Evolutionary conservation across 257 asterid genomes (phyloP).

Genomic region (Lithospermum erythrorhizon): DNA sequence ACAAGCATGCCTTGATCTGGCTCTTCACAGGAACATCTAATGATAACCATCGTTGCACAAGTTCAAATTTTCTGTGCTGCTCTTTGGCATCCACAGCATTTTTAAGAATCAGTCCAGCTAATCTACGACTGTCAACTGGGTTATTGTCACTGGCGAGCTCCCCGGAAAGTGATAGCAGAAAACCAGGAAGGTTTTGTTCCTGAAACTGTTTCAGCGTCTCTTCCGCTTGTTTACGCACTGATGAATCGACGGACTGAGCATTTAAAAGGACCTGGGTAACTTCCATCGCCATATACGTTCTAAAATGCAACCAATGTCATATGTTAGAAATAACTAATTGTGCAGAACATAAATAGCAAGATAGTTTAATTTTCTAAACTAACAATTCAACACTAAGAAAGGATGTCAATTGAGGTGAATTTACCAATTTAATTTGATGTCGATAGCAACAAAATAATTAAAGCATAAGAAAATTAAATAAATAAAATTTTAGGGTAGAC

Average conservation of each 20-base stretch:
- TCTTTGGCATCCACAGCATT: conserved; percentile 64
- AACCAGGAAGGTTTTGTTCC: conserved; percentile 50
- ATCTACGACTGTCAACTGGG: conserved; percentile 54
- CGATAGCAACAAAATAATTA: background rate
- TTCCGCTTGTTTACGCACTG: conserved; percentile 44
- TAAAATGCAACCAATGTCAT: conserved; percentile 12
- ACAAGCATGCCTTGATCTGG: conserved; percentile 38
- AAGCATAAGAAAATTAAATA: background rate
- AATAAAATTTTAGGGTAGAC: background rate
- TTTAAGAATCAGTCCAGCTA: conserved; percentile 50
- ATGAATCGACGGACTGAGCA: conserved; percentile 47
- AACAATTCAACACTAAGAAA: background rate
- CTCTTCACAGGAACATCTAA: conserved; percentile 31
- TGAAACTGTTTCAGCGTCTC: conserved; percentile 44
- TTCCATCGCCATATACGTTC: conserved; percentile 31
- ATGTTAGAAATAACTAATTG: background rate
- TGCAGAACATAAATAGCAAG: background rate
- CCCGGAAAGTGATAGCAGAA: conserved; percentile 42
- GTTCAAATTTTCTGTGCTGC: conserved; percentile 44
- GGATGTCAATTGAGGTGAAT: too few species aligned
- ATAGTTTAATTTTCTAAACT: too few species aligned
- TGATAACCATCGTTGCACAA: conserved; percentile 40
- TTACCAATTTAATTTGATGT: too few species aligned
- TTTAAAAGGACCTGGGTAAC: conserved; percentile 48
- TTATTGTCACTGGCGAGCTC: conserved; percentile 53